Percentiles rank a stretch among this genome's conserved stretches.
Conservation (phyloP, 768 basidiomycete genomes). For the Hortiboletus campestris region DNA sequence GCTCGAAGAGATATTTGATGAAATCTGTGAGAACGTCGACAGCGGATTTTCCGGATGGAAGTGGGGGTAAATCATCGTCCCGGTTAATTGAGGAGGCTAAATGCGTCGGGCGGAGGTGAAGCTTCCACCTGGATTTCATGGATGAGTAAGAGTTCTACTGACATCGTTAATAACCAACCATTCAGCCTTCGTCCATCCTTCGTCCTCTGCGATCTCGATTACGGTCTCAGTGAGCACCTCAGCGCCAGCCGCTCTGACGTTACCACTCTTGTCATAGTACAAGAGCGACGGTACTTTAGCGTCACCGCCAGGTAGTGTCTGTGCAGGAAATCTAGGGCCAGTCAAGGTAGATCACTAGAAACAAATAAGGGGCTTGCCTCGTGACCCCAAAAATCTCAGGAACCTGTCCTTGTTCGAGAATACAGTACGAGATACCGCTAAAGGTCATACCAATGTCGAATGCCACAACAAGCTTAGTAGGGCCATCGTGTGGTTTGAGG, state of each 20-base stretch:
- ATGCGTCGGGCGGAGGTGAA: background rate
- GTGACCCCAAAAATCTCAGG: too few relatives aligned
- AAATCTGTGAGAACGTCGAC: background rate
- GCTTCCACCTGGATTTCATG: too few relatives aligned
- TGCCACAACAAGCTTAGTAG: too few relatives aligned
- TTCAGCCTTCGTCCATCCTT: background rate
- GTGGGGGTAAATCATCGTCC: background rate
- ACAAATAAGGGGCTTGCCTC: too few relatives aligned
- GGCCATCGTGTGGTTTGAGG: too few relatives aligned
- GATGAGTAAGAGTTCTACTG: background rate
- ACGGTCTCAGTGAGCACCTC: background rate
- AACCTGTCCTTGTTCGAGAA: too few relatives aligned
- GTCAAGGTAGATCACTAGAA: too few relatives aligned
- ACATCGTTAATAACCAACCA: background rate
- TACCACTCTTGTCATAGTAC: background rate
- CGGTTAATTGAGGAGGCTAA: background rate
- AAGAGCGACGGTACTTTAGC: background rate
- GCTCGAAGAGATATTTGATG: background rate
- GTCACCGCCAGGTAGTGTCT: background rate
- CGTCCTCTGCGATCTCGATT: background rate
- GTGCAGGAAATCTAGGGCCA: too few relatives aligned
- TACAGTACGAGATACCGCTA: too few relatives aligned
- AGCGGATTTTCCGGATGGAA: background rate
- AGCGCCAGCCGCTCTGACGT: background rate
- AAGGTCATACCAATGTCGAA: too few relatives aligned